Base-by-base conservation (phyloP, 768 basidiomycete species). In the Cytidiella melzeri region DNA sequence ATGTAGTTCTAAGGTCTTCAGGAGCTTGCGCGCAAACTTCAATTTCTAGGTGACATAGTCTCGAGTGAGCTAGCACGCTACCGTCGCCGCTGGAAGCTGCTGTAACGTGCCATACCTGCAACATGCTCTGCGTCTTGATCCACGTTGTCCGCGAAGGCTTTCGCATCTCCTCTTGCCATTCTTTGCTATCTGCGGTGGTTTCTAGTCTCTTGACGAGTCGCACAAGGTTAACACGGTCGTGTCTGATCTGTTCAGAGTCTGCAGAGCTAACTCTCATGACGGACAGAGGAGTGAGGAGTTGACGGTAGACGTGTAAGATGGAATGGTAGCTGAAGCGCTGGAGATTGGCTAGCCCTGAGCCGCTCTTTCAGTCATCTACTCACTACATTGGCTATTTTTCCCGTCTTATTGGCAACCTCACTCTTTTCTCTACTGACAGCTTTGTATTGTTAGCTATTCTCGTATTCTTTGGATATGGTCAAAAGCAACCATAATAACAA, bases 161-260 rank as follows among this genome's bases (percentile, higher is more conserved):
- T 9, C 50, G 47, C 24, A 41, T 51, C 19, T 53, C 54, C 66
- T 64, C 19, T 58, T 62, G 38, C 71, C 71, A 67, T 45, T 70
- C 49, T 54, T 59, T 63, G 11, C 65, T 61, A 19, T 64, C 65
- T 0, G 77, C 64, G 9, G 74, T 70, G 57, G 75, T 78, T 50
- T 88, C 83, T 0, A 90, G 73, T 48, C 80, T 64, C 39, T 74
- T 71, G 4, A 88, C 64, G 5, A 89, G 72, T 43, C 83, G 73
- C 9, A 67, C 65, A 7, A 89, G 69, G 64, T 89, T 89, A 11
- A 89, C 77, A 55, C 77, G 75, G 67, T 89, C 83, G 50, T 85
- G 86, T 3, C 56, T 43, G 2, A 55, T 25, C 44, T 63, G 60
- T 23, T 65, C 63, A 12, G 46, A 18, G 15, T 27, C 20, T 24